phyloP scores from a whole-genome alignment of 2,329 filamentous ascomycete species.

The Fonsecaea erecta region DNA sequence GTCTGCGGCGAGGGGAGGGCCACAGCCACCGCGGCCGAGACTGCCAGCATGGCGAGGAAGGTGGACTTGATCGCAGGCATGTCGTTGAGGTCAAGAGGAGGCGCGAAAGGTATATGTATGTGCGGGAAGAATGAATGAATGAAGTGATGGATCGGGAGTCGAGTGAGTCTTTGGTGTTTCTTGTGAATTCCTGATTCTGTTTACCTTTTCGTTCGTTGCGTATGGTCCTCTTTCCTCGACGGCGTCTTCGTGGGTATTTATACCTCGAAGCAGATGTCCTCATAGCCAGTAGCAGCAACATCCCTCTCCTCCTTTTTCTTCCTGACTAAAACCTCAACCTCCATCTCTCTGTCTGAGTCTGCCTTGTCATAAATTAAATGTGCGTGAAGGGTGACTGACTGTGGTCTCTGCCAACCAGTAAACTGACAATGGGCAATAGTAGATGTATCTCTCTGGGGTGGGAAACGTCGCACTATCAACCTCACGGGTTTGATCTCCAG shows the following conservation, averaged over 20 bases:
- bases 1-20: background rate
- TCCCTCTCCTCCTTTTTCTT: background rate
- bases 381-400: background rate
- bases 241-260: background rate
- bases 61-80: background rate
- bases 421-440: background rate
- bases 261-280: background rate
- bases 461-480: background rate
- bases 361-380: constrained; percentile 2
- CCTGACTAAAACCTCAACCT: background rate
- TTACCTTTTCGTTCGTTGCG: background rate
- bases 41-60: background rate
- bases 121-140: background rate
- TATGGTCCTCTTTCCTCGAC: background rate
- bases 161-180: background rate
- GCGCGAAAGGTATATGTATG: too few relatives aligned
- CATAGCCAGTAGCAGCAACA: background rate
- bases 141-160: background rate
- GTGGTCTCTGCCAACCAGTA: background rate
- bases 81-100: too few relatives aligned
- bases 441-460: background rate
- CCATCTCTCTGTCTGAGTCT: background rate
- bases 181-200: background rate
- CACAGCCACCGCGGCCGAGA: background rate
- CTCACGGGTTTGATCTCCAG: background rate